These are phyloP conservation scores for Arthrinium phaeospermum DNA, from an alignment of 2,329 filamentous ascomycete genomes.

Conservation along the genomic window DNA sequence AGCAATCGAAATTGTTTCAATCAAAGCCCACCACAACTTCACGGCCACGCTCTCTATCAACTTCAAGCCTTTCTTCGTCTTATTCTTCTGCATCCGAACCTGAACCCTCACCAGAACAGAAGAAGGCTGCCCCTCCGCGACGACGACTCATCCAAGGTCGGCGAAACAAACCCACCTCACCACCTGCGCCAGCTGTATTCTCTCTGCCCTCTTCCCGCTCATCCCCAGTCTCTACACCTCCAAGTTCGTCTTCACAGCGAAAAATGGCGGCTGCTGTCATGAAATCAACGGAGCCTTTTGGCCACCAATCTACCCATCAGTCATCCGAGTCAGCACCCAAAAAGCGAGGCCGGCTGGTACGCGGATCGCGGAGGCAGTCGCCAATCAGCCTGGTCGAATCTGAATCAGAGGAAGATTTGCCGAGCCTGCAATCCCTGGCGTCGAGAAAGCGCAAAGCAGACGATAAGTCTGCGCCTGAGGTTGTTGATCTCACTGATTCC, in stretches of 20 bases:
- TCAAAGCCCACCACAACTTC: neutral
- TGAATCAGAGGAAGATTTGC: constrained; percentile 26
- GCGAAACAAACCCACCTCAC: constrained; percentile 30
- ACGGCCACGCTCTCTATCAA: neutral
- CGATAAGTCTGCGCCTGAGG: neutral
- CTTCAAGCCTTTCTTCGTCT: neutral
- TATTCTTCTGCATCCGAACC: constrained; percentile 15
- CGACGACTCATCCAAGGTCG: constrained; percentile 39
- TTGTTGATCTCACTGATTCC: constrained; percentile 20
- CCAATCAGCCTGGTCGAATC: constrained; percentile 27
- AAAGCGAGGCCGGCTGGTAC: constrained; percentile 10
- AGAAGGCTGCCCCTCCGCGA: constrained; percentile 31
- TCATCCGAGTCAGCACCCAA: neutral
- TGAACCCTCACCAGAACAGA: constrained; percentile 24
- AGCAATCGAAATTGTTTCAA: neutral
- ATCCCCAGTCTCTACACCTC: constrained; percentile 37
- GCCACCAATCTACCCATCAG: neutral
- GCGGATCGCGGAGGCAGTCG: constrained; percentile 2
- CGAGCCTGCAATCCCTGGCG: constrained; percentile 12
- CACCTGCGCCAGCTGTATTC: constrained; percentile 36
- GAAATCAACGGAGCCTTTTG: neutral
- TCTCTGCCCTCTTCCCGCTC: constrained; percentile 39
- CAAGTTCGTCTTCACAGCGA: constrained; percentile 30
- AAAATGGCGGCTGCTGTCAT: neutral
- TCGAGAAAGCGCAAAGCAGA: constrained; percentile 34